These are phyloP conservation scores for Ustanciosporium gigantosporum DNA, from an alignment of 1,284 basidiomycete species.

Conservation along the genomic window DNA sequence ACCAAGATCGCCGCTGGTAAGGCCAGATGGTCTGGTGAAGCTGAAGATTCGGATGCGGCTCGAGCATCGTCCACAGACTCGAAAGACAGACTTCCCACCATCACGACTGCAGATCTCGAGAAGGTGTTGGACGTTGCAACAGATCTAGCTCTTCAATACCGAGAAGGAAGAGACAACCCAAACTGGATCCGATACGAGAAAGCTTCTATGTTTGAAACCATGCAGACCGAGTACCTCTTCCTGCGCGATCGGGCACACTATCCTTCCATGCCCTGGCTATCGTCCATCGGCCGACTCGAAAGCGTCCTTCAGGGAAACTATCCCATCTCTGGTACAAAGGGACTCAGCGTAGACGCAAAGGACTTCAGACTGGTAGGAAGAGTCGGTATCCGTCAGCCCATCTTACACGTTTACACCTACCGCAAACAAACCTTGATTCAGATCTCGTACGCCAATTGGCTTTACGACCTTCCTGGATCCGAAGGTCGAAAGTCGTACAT, in stretches of 20 bases:
- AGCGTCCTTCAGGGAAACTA: constrained; percentile 2
- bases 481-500: neutral
- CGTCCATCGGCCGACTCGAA: constrained; percentile 15
- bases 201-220: constrained; percentile 17
- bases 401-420: constrained; percentile 23
- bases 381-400: constrained; percentile 23
- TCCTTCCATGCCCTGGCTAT: constrained; percentile 34
- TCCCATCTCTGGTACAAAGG: neutral
- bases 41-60: neutral
- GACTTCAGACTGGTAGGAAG: constrained; percentile 13
- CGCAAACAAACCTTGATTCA: constrained; percentile 9
- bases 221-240: constrained; percentile 28
- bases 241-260: constrained; percentile 5
- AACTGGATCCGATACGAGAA: constrained; percentile 22
- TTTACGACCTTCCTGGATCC: constrained; percentile 6
- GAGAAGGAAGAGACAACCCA: neutral
- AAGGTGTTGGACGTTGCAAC: constrained; percentile 1
- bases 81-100: constrained; percentile 2
- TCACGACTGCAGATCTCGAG: neutral
- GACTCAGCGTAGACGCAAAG: constrained; percentile 1
- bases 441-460: constrained; percentile 22
- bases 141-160: constrained; percentile 7
- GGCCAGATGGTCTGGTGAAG: constrained; percentile 5
- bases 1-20: constrained; percentile 11
- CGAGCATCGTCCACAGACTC: neutral